These are phyloP conservation scores for Yarrowia porcina DNA, from an alignment of 805 yeast genomes.

Conservation along the genomic window DNA sequence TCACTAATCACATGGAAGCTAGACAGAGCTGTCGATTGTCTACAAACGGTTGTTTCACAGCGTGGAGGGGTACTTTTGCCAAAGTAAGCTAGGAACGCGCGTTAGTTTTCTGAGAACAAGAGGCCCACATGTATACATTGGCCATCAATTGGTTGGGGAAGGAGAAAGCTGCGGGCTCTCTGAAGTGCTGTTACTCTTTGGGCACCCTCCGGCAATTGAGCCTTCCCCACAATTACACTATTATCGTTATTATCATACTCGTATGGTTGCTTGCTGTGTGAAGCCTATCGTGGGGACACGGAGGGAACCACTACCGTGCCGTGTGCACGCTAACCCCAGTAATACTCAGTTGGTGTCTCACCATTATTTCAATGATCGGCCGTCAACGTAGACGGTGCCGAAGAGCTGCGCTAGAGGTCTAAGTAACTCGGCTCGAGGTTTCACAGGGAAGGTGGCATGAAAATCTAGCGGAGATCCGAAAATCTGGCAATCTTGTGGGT, in stretches of 20 bases:
- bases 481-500: not conserved
- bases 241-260: not conserved
- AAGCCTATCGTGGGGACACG: not conserved
- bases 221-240: not conserved
- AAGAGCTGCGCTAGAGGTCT: not conserved
- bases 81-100: not conserved
- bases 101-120: not conserved
- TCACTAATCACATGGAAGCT: not conserved
- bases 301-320: not conserved
- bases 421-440: constrained; percentile 2
- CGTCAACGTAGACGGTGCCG: not conserved
- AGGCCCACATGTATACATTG: not conserved
- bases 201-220: not conserved
- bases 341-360: not conserved
- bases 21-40: too few relatives aligned
- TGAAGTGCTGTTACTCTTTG: too few relatives aligned
- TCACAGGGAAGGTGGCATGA: constrained; percentile 9
- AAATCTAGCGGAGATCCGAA: constrained; percentile 6
- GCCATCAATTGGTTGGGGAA: not conserved
- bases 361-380: not conserved
- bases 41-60: not conserved
- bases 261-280: not conserved
- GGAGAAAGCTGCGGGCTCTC: too few relatives aligned
- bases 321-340: not conserved
- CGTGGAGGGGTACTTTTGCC: not conserved